Evolutionary conservation across 1,284 basidiomycete genomes (phyloP).

Genomic region (Microbotryum lychnidis-dioicae): DNA sequence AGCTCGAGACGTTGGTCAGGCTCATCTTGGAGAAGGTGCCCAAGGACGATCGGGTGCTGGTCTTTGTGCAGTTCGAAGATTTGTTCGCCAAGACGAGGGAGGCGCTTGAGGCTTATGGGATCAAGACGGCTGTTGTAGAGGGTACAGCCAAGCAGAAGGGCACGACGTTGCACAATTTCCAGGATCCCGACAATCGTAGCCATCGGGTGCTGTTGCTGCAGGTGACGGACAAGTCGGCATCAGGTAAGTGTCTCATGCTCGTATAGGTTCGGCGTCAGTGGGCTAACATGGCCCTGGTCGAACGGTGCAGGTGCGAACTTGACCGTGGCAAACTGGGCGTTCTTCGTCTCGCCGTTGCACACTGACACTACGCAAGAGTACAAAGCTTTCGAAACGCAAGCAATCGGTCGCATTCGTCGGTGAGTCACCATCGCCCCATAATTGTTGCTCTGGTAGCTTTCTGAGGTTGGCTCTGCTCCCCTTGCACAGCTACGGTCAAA

Average conservation of each 20-base stretch:
- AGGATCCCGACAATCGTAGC: conserved; percentile 56
- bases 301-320: conserved; percentile 51
- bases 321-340: conserved; percentile 86
- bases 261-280: background rate
- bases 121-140: conserved; percentile 70
- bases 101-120: conserved; percentile 61
- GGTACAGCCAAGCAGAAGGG: conserved; percentile 56
- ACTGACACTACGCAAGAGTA: conserved; percentile 67
- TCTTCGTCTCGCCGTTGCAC: conserved; percentile 85
- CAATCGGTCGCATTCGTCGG: conserved; percentile 75
- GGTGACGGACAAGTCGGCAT: conserved; percentile 87
- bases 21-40: conserved; percentile 69
- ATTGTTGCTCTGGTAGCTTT: background rate
- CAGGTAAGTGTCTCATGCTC: conserved; percentile 52
- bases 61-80: conserved; percentile 92
- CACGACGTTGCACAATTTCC: conserved; percentile 73
- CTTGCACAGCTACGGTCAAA: conserved; percentile 57
- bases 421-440: background rate
- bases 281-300: background rate
- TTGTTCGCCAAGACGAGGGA: conserved; percentile 82
- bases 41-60: conserved; percentile 67
- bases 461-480: background rate
- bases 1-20: conserved; percentile 73
- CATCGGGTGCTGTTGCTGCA: conserved; percentile 72
- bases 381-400: conserved; percentile 77